A percentile compares a stretch with the other conserved stretches of the same genome.
phyloP scores from a whole-genome alignment of 306 rosid species.

The Arachis hypogaea region DNA sequence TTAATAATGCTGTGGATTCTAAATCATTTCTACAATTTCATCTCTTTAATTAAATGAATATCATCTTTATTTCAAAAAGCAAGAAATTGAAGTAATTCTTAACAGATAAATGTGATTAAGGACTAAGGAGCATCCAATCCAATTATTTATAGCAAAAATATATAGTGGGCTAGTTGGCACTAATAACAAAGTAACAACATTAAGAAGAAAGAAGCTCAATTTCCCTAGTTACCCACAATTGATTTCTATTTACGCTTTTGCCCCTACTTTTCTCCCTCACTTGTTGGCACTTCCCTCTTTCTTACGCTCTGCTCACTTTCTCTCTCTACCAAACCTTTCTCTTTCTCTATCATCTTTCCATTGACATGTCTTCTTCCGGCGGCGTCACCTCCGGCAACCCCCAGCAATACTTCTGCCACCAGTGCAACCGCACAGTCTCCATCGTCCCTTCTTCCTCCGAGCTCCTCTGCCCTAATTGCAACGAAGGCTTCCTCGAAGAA shows the following conservation, averaged over 20 bases:
- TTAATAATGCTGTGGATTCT: too few relatives aligned
- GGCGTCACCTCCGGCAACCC: conserved; percentile 45
- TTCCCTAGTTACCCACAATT: neutral
- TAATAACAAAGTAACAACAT: too few relatives aligned
- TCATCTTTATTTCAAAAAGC: too few relatives aligned
- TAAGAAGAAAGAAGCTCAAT: too few relatives aligned
- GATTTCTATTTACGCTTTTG: conserved; percentile 28
- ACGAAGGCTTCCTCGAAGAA: conserved; percentile 73
- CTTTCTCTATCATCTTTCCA: neutral
- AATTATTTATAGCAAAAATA: too few relatives aligned
- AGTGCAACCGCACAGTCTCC: conserved; percentile 66
- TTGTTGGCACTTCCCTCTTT: conserved; percentile 29
- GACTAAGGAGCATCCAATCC: too few relatives aligned
- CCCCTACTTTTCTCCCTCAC: conserved; percentile 14
- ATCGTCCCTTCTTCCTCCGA: conserved; percentile 60
- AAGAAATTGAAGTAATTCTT: too few relatives aligned
- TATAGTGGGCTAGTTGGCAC: too few relatives aligned
- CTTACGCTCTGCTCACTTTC: conserved; percentile 33
- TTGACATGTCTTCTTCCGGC: conserved; percentile 72
- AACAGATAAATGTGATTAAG: too few relatives aligned
- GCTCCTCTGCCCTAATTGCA: conserved; percentile 71
- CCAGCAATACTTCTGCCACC: conserved; percentile 72
- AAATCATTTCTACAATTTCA: too few relatives aligned
- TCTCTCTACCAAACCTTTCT: conserved; percentile 1
- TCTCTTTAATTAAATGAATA: too few relatives aligned